Evolutionary conservation across 2,329 filamentous ascomycete species (phyloP).

Genomic region (Neofusicoccum sp.): DNA sequence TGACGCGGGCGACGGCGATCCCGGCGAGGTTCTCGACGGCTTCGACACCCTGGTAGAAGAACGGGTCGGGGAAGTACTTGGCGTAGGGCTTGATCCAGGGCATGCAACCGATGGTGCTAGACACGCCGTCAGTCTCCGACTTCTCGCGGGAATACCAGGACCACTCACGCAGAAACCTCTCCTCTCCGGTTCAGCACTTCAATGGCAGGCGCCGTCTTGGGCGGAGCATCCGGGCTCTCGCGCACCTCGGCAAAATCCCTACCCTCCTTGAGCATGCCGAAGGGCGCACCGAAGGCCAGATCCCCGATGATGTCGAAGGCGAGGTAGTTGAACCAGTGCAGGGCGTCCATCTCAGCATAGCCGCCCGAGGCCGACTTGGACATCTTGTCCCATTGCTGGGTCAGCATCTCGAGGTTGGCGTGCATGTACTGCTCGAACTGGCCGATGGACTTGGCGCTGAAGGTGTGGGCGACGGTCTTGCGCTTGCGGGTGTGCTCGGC

Average conservation of each 20-base stretch:
- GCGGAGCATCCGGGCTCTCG: conserved; percentile 56
- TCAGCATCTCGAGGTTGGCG: conserved; percentile 71
- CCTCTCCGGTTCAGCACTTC: conserved; percentile 86
- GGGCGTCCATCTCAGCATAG: conserved; percentile 66
- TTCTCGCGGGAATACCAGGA: background rate
- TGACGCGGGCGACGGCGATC: conserved; percentile 82
- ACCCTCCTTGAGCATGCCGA: conserved; percentile 78
- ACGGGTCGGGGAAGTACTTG: conserved; percentile 75
- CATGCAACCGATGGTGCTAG: conserved; percentile 67
- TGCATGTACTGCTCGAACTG: conserved; percentile 91
- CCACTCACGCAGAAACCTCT: conserved; percentile 67
- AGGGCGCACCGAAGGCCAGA: conserved; percentile 71
- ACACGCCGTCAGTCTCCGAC: background rate
- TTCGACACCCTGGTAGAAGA: conserved; percentile 71
- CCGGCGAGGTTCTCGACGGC: conserved; percentile 80
- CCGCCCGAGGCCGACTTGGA: conserved; percentile 51
- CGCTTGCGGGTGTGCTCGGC: conserved; percentile 82
- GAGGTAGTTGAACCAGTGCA: conserved; percentile 77
- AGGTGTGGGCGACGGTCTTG: conserved; percentile 84
- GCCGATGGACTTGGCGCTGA: conserved; percentile 74
- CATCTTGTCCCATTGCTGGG: conserved; percentile 69
- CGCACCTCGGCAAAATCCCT: conserved; percentile 75
- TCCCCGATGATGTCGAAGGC: conserved; percentile 62
- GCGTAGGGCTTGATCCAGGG: conserved; percentile 77
- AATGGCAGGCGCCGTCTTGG: conserved; percentile 73